Percentiles rank a stretch among this genome's conserved stretches.
Conservation (phyloP, 345 rosid genomes). For the Populus nigra region DNA sequence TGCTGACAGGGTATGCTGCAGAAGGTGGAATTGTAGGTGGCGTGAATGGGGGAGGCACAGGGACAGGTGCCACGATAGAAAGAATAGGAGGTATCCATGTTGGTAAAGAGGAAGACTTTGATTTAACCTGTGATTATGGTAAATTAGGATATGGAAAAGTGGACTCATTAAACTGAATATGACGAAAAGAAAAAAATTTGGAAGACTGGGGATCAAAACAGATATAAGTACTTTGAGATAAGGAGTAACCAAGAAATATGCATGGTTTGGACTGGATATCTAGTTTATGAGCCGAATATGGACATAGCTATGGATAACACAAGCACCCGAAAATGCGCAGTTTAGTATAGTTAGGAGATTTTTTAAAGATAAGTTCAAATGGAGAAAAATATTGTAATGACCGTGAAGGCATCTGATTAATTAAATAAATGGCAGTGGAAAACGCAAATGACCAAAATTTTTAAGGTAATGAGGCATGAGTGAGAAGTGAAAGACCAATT, state of each 20-base stretch:
- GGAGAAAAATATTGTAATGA: no score
- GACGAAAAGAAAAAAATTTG: neutral
- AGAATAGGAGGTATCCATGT: neutral
- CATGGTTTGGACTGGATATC: neutral
- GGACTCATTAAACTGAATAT: neutral
- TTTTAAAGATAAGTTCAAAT: rapidly evolving
- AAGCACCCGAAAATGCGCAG: neutral
- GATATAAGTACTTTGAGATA: neutral
- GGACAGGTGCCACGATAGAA: neutral
- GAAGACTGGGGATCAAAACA: neutral
- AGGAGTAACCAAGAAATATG: neutral
- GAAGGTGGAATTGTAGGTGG: neutral
- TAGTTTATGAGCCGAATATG: neutral
- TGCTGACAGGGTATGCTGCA: no score
- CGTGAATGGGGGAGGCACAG: neutral
- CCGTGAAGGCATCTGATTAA: neutral
- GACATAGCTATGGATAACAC: neutral
- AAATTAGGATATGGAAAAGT: neutral
- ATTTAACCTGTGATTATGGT: no score
- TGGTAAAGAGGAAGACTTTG: neutral
- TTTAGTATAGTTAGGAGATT: neutral
- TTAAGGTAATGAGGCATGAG: neutral
- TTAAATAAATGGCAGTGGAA: neutral
- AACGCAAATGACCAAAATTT: neutral
- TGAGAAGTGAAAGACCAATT: neutral